phyloP scores from a whole-genome alignment of 306 rosid species.

The Cucumis sativus region Cucumber_9930_V3 NC_026657.2:31725001-31725500 shows the following conservation, averaged over 20 bases:
- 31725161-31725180: not conserved
- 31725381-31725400: constrained; percentile 54
- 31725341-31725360: constrained; percentile 12
- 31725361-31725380: constrained; percentile 53
- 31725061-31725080: too few relatives aligned
- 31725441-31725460: constrained; percentile 80
- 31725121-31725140: not conserved
- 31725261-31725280: constrained; percentile 16
- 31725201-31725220: not conserved
- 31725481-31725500: constrained; percentile 32
- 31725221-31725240: constrained; percentile 20
- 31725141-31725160: not conserved
- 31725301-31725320: constrained; percentile 8
- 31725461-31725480: constrained; percentile 52
- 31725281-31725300: not conserved
- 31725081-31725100: too few relatives aligned
- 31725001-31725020: too few relatives aligned
- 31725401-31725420: constrained; percentile 73
- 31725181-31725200: not conserved
- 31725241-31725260: constrained; percentile 22
- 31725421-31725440: constrained; percentile 50
- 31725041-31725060: too few relatives aligned
- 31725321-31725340: constrained; percentile 11
- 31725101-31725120: not conserved
- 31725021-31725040: too few relatives aligned